Conservation (phyloP, 306 rosid species). For the Coriaria nepalensis region DNA sequence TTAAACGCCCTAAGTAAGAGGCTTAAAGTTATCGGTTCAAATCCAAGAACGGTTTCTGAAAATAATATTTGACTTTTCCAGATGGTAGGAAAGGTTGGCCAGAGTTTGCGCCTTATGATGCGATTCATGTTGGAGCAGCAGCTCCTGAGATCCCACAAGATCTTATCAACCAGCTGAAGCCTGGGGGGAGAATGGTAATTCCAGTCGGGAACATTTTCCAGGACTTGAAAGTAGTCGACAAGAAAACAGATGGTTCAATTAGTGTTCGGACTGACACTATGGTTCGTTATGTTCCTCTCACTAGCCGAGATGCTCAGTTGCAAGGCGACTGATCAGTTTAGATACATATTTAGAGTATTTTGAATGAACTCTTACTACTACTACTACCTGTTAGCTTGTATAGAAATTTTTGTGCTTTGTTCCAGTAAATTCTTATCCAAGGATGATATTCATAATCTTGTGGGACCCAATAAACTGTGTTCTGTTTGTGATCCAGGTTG, state of each 20-base stretch:
- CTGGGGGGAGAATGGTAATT: conserved; percentile 93
- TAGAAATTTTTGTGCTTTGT: too few relatives aligned
- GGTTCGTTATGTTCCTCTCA: conserved; percentile 86
- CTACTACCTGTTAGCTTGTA: too few relatives aligned
- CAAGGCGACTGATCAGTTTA: conserved; percentile 19
- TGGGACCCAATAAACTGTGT: too few relatives aligned
- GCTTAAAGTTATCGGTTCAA: too few relatives aligned
- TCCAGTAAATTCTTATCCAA: too few relatives aligned
- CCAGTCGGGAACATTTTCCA: conserved; percentile 79
- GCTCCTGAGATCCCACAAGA: conserved; percentile 75
- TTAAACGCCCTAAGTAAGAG: too few relatives aligned
- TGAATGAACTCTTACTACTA: too few relatives aligned
- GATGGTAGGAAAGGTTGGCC: conserved; percentile 95
- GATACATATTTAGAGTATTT: too few relatives aligned
- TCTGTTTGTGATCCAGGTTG: too few relatives aligned
- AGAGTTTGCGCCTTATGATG: conserved; percentile 72
- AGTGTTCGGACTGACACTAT: conserved; percentile 47
- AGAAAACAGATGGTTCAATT: conserved; percentile 61
- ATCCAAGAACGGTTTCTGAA: not conserved
- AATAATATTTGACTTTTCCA: conserved; percentile 16
- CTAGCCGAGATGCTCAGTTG: conserved; percentile 74
- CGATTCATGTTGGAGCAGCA: conserved; percentile 97
- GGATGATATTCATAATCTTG: too few relatives aligned
- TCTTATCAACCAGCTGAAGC: conserved; percentile 79
- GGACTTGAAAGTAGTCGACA: conserved; percentile 81